A percentile compares a stretch with the other conserved stretches of the same genome.
Evolutionary conservation across 805 yeast genomes (phyloP).

Genomic region (Komagataella pastoris): DNA sequence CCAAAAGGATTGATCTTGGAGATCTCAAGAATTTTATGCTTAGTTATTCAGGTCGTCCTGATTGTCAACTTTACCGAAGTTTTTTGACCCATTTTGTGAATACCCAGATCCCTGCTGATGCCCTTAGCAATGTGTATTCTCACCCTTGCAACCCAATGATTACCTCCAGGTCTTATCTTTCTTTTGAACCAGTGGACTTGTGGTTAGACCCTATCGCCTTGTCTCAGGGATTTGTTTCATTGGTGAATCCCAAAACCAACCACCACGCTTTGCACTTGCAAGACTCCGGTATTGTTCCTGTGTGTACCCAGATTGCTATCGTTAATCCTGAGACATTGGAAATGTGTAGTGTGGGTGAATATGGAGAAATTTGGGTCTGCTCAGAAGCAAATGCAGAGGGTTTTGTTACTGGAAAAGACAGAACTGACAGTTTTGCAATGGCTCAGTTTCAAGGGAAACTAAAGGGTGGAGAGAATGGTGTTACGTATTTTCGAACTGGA

Average conservation of each 20-base stretch:
- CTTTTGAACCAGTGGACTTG: slow-evolving; percentile 77
- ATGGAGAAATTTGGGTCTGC: slow-evolving; percentile 95
- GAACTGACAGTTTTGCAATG: slow-evolving; percentile 30
- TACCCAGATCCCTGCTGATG: slow-evolving; percentile 50
- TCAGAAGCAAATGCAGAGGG: slow-evolving; percentile 70
- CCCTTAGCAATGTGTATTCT: slow-evolving; percentile 66
- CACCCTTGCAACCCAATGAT: slow-evolving; percentile 76
- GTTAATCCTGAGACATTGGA: slow-evolving; percentile 86
- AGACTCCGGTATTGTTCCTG: slow-evolving; percentile 94
- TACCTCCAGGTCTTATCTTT: slow-evolving; percentile 74
- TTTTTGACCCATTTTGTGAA: slow-evolving; percentile 50
- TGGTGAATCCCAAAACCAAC: slow-evolving; percentile 60
- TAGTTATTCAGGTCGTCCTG: slow-evolving; percentile 65
- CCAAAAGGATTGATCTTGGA: slow-evolving; percentile 47
- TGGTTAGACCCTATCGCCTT: slow-evolving; percentile 81
- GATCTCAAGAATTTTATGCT: slow-evolving; percentile 75
- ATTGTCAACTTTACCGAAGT: slow-evolving; percentile 39
- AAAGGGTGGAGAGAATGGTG: slow-evolving; percentile 45
- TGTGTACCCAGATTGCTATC: slow-evolving; percentile 84
- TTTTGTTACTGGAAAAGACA: slow-evolving; percentile 32
- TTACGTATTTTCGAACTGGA: slow-evolving; percentile 75
- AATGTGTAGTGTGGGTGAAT: slow-evolving; percentile 79
- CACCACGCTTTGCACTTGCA: slow-evolving; percentile 67
- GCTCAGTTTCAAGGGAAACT: slow-evolving; percentile 54
- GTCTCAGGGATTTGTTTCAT: slow-evolving; percentile 76